Base-by-base conservation (phyloP, 305 asterid genomes). In the Nicotiana rustica region DNA sequence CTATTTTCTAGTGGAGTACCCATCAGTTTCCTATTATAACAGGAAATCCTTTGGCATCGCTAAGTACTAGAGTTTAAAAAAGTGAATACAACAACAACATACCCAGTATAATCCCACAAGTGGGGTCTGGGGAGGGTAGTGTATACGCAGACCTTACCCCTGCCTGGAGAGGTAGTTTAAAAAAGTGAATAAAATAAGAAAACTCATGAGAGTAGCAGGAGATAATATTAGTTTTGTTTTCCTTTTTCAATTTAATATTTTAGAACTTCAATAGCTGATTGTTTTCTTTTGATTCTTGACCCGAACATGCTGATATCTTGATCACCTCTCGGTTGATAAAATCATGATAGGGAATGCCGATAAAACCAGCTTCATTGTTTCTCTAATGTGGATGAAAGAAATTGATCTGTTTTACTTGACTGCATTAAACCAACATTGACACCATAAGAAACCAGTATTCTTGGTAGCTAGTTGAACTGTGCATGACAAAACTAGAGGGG, bases 381-480 rank as follows among this genome's bases (percentile, higher is more conserved):
- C 79, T 49, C 52, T 49, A 8, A 73, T 25, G 17, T 25, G 7
- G 21, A 73, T 25, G 79, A 14, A 61, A 49, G 79, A 49, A 49
- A 73, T n/a, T 49, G 62, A 61, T 49, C 57, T 49, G 57, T 73
- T 70, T 49, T 19, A 49, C 79, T 73, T 73, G 79, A 73, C 21
- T 73, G 38, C 62, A 73, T 6, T 73, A 49, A 73, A 49, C 62
- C 21, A 14, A 10, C 38, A 14, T 73, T 49, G 57, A 49, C 13
- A 49, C 15, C 57, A 49, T 49, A 10, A 49, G 57, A 49, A 49
- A 49, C 13, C 5, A 12, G 5, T 49, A 10, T 10, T 49, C 57
- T 49, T 49, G 15, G 15, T 49, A 49, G 57, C 57, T 12, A 21
- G 79, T 73, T 47, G 57, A 73, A 47, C 49, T 73, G 38, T 25